These are phyloP conservation scores for Entomortierella parvispora DNA, from an alignment of 192 early-diverging fungal species.

Conservation along the genomic window DNA sequence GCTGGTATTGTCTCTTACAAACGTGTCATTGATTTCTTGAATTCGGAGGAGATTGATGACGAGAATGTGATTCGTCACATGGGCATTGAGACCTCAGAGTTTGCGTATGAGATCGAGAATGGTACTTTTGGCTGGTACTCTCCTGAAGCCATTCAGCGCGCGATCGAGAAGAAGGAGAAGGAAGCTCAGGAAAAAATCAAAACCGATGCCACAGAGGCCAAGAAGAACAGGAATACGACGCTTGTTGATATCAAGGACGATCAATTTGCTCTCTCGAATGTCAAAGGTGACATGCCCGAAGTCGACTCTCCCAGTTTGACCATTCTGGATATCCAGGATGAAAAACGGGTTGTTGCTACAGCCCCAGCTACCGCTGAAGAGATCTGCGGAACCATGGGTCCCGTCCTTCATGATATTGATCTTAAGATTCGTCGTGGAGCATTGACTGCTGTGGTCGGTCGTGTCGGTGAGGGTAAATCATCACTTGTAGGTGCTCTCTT, in stretches of 20 bases:
- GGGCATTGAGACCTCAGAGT: constrained; percentile 1
- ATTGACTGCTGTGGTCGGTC: constrained; percentile 57
- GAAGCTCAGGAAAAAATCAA: constrained; percentile 22
- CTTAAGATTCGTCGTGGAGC: constrained; percentile 57
- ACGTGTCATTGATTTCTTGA: constrained; percentile 74
- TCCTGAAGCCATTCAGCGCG: constrained; percentile 25
- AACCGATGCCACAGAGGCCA: constrained; percentile 1
- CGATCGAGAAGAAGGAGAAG: constrained; percentile 18
- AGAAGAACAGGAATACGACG: neutral
- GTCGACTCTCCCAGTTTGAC: no score
- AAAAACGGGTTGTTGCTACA: no score
- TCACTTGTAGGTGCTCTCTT: constrained; percentile 60
- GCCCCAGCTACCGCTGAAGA: neutral
- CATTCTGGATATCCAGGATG: no score
- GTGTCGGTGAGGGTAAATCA: constrained; percentile 65
- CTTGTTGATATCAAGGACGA: neutral
- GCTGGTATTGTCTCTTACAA: constrained; percentile 74
- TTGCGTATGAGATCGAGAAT: constrained; percentile 28
- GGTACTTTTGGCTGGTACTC: constrained; percentile 51
- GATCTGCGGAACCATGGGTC: constrained; percentile 26
- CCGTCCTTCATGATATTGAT: constrained; percentile 54
- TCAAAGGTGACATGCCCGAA: neutral
- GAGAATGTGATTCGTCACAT: constrained; percentile 59
- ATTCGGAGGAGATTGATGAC: constrained; percentile 76
- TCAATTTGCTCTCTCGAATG: neutral